Base-by-base conservation (phyloP, 2,329 filamentous ascomycete genomes). In the Elsinoe necatrix region DNA sequence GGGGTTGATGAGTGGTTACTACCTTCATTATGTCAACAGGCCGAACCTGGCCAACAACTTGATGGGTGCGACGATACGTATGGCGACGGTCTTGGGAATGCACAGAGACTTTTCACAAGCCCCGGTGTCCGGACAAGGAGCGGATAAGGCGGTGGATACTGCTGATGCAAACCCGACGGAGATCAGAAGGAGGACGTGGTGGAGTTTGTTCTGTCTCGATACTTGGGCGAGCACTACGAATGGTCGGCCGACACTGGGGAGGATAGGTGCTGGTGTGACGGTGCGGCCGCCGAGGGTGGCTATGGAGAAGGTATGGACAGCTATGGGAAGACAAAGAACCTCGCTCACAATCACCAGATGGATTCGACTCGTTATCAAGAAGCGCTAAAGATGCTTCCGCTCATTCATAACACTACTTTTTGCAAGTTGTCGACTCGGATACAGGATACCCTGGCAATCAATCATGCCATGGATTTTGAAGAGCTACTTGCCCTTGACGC, bases 361-460 rank as follows among this genome's bases (percentile, higher is more conserved):
- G 69, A 68, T 43, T 69, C 67, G 50, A 64, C 66, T 12, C 65
- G 70, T 34, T 68, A 68, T 58, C 63, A 77, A 65, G 75, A 76
- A 51, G 83, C 86, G 48, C 77, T 84, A 1, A 82, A 83, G 56
- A 82, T 87, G 56, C 75, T 89, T 3, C 86, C 86, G 0, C 71
- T 89, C 14, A 81, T 87, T 25, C 84, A 91, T 69, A 89, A 87
- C 67, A 85, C 88, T 61, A 82, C 84, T 52, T 91, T 91, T 69
- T 89, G 86, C 72, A 86, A 86, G 68, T 86, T 92, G 59, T 84
- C 86, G 18, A 89, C 86, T 0, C 80, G 82, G 59, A 86, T 91
- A 57, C 87, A 92, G 67, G 86, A 92, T 64, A 79, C 83, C 54
- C 77, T 92, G 2, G 85, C 86, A 14, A 81, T 85, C 55, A 80